Evolutionary conservation across 2,329 filamentous ascomycete genomes (phyloP).

Genomic region (Trichoderma cornu-damae): DNA sequence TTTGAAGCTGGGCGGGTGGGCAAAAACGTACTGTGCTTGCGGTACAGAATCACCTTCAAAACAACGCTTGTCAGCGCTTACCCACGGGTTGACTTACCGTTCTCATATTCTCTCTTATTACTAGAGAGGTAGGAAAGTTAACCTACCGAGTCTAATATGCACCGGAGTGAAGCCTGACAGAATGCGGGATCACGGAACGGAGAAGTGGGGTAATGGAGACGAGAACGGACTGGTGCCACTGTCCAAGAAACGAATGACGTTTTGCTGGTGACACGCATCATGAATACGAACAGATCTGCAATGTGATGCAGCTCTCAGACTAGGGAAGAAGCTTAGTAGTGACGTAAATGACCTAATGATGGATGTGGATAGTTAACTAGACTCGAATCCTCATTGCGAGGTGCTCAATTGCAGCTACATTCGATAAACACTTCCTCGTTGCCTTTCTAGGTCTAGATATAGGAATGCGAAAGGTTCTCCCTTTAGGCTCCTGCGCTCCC

Average conservation of each 20-base stretch:
- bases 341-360: neutral
- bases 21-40: no score
- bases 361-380: neutral
- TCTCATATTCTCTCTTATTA: no score
- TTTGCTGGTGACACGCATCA: neutral
- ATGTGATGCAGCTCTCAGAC: neutral
- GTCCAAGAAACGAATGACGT: neutral
- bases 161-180: neutral
- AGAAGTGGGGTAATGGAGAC: conserved; percentile 8
- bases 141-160: no score
- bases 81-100: no score
- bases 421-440: neutral
- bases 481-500: no score
- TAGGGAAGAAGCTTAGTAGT: neutral
- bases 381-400: neutral
- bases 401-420: neutral
- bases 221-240: neutral
- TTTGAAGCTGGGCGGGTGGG: no score
- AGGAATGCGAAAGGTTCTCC: no score
- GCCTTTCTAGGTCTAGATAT: neutral
- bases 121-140: no score
- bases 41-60: no score
- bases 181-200: neutral
- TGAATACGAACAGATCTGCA: neutral
- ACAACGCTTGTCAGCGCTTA: no score